Evolutionary conservation across 768 basidiomycete genomes (phyloP), one percentile per base, ranked within the genome.

Genomic region (Clathrus columnatus): DNA sequence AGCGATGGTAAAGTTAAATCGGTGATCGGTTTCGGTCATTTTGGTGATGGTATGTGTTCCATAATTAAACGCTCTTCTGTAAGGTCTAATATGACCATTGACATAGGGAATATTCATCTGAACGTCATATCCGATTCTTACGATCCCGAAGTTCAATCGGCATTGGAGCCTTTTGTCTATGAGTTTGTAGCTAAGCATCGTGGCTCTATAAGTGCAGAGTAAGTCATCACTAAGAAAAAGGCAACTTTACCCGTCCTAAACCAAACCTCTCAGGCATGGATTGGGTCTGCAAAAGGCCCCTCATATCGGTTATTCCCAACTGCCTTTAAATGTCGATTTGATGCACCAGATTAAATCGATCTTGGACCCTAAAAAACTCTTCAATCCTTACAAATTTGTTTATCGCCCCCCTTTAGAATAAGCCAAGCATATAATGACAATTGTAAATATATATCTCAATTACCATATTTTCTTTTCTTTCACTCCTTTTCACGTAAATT

Each of bases 131-230:
- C 94, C 0, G 78, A 84, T 36, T 74, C 81, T 20, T 99, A 91
- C 67, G 80, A 85, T 0, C 77, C 82, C 7, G 90, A 95, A 66
- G 81, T 97, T 27, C 83, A 92, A 67, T 79, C 78, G 32, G 87
- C 90, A 20, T 75, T 99, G 11, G 96, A 99, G 67, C 96, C 96
- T 10, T 97, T 91, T 67, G 77, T 99, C 42, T 99, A 92, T 64
- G 91, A 98, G 70, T 77, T 93, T 47, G 87, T 92, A 58, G 18
- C 45, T n/a, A 28, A 29, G 4, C 28, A 43, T n/a, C 51, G 36
- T 23, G 51, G 51, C 21, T 52, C 51, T 20, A 52, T 52, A n/a
- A 52, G 51, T 23, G 51, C 51, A 16, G 51, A 52, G 51, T 52
- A 8, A 43, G 49, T 50, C 16, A 4, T 21, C 2, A 50, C 6